Conservation (phyloP, 225 moss, liverwort and hornwort species). For the Pseudoscleropodium purum region DNA sequence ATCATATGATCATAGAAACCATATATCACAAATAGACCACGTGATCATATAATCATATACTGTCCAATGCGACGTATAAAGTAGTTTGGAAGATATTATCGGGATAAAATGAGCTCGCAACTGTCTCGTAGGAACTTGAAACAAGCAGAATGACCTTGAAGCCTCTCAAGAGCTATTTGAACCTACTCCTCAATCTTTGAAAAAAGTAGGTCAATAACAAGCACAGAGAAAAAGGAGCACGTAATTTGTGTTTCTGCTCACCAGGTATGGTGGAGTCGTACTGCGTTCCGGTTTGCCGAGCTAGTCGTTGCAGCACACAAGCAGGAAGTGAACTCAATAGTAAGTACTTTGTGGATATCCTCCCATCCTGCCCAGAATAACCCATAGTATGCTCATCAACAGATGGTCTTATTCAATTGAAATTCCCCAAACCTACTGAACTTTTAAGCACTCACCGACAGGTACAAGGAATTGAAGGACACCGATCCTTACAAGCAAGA, state of each 20-base stretch:
- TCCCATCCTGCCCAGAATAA: conserved; percentile 36
- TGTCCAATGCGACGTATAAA: background rate
- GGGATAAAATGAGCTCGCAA: background rate
- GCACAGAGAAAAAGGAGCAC: background rate
- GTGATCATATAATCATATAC: background rate
- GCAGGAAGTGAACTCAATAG: conserved; percentile 70
- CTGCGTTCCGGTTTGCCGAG: conserved; percentile 46
- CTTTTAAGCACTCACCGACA: background rate
- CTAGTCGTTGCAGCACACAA: conserved; percentile 54
- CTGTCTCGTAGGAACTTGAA: background rate
- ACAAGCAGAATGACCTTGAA: background rate
- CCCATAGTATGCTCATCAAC: background rate
- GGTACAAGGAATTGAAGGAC: background rate
- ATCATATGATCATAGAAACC: background rate
- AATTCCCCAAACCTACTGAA: background rate
- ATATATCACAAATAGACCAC: too few relatives aligned
- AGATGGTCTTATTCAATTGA: background rate
- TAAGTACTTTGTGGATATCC: conserved; percentile 32
- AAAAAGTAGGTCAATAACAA: background rate
- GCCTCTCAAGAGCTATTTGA: background rate
- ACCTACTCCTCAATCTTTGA: background rate
- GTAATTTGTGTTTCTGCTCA: conserved; percentile 3
- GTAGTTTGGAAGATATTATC: background rate
- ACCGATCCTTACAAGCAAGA: background rate
- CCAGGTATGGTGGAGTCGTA: conserved; percentile 46